Conservation (phyloP, 106 monocot species). For the Dendrobium huoshanense region DNA sequence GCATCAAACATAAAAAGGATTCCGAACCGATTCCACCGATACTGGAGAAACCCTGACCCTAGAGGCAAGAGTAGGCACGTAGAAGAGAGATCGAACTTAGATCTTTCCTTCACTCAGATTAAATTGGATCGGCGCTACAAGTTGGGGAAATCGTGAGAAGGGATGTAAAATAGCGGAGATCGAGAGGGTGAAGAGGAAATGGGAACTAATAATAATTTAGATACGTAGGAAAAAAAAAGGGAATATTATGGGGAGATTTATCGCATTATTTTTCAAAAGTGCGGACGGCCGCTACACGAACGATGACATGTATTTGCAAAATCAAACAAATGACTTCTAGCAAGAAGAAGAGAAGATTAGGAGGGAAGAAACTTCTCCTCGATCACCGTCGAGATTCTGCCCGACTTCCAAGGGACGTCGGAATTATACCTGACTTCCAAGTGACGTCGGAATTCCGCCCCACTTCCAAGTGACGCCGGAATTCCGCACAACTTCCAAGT, state of each 20-base stretch:
- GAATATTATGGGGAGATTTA: background rate
- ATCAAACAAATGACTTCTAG: too few species aligned
- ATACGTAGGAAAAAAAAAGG: background rate
- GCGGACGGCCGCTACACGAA: background rate
- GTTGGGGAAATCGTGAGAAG: background rate
- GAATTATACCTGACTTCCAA: too few species aligned
- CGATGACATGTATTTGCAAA: background rate
- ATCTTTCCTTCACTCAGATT: background rate
- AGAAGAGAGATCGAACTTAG: background rate
- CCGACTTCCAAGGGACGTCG: too few species aligned
- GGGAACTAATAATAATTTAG: background rate
- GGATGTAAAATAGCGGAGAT: background rate
- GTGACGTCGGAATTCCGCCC: too few species aligned
- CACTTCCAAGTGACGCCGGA: too few species aligned
- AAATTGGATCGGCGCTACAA: background rate
- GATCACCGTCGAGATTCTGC: too few species aligned
- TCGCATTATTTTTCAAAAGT: background rate
- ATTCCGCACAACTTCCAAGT: too few species aligned
- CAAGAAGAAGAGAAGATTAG: too few species aligned
- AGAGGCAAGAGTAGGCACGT: background rate
- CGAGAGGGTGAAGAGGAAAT: background rate
- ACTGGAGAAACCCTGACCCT: background rate
- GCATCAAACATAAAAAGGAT: too few species aligned
- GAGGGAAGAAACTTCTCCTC: too few species aligned
- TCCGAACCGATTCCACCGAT: background rate